Base-by-base conservation (phyloP, 768 basidiomycete species). In the Crassisporium funariophilum region DNA sequence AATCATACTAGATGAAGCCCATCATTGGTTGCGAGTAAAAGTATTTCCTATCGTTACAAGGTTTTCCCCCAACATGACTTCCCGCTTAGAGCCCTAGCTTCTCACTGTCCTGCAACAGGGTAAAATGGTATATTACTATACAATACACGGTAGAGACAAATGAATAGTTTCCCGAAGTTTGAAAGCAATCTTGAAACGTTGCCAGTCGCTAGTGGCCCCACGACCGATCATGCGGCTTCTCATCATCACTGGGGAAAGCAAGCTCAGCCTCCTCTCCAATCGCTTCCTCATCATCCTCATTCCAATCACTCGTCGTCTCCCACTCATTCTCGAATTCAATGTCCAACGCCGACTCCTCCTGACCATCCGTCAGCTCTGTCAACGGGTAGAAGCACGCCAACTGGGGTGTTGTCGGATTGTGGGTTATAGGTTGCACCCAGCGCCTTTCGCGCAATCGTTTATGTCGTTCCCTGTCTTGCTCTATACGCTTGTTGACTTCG, bases 391-490 rank as follows among this genome's bases (percentile, higher is more conserved):
- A 86, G 24, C 78, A 79, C 6, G 82, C 78, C 4, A 86, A 67
- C 19, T 71, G 77, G 27, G 77, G 60, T 1, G 71, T 65, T 10
- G 71, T 59, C 16, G 71, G 70, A 38, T 73, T 75, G 50, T 82
- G 83, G 4, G 82, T 75, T 7, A 83, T 73, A 2, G 86, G 84
- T 59, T 91, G 88, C n/a, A 90, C 88, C 93, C 93, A 95, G 35
- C 92, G 82, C 27, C 89, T 81, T 64, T 95, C 93, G 36, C 92
- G 82, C 2, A 95, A 74, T 10, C 93, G 83, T 68, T 95, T 95
- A 59, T 95, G 93, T 52, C 94, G 81, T 58, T 95, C 93, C 2
- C 92, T 76, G 63, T 95, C 93, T 56, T 95, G 92, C 63, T 95
- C 91, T 54, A 95, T 92, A 10, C 91, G 84, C 48, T 86, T 84